A percentile compares a stretch with the other conserved stretches of the same genome.
phyloP scores from a whole-genome alignment of 1,284 basidiomycete species.

The Gymnopus androsaceus region DNA sequence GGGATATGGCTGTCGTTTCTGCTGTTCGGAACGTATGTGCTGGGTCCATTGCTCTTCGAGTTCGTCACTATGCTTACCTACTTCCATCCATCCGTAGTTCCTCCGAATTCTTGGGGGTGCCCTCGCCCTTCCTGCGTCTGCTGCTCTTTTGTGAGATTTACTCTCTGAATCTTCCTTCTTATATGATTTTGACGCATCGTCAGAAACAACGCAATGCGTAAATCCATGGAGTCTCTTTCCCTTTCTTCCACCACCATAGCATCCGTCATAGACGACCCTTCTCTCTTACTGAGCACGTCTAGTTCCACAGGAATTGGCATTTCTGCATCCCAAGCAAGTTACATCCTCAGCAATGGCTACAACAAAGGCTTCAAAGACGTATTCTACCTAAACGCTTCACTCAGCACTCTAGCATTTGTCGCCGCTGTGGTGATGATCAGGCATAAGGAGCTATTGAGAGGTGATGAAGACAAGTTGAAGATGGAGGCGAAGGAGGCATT shows the following conservation, averaged over 20 bases:
- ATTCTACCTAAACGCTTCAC: constrained; percentile 56
- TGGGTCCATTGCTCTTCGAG: background rate
- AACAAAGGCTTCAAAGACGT: constrained; percentile 56
- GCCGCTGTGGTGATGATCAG: constrained; percentile 57
- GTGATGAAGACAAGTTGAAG: constrained; percentile 50
- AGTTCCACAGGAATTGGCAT: constrained; percentile 32
- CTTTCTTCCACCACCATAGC: constrained; percentile 39
- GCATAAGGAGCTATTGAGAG: constrained; percentile 56
- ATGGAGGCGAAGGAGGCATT: constrained; percentile 25
- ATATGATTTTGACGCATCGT: background rate
- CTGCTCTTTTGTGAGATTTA: constrained; percentile 50
- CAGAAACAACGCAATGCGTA: constrained; percentile 58
- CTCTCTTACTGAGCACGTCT: constrained; percentile 38
- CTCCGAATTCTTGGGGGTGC: constrained; percentile 67
- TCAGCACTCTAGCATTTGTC: constrained; percentile 48
- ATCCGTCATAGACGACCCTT: constrained; percentile 50
- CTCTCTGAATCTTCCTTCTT: too few species aligned
- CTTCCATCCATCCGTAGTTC: constrained; percentile 57
- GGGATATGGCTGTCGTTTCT: constrained; percentile 73
- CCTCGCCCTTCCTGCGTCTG: constrained; percentile 59
- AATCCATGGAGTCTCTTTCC: constrained; percentile 38
- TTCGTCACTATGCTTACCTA: too few species aligned
- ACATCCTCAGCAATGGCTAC: constrained; percentile 54
- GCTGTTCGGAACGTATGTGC: constrained; percentile 58
- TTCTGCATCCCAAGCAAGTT: constrained; percentile 35